Conservation (phyloP, 257 asterid species). For the Orobanche coerulescens region DNA sequence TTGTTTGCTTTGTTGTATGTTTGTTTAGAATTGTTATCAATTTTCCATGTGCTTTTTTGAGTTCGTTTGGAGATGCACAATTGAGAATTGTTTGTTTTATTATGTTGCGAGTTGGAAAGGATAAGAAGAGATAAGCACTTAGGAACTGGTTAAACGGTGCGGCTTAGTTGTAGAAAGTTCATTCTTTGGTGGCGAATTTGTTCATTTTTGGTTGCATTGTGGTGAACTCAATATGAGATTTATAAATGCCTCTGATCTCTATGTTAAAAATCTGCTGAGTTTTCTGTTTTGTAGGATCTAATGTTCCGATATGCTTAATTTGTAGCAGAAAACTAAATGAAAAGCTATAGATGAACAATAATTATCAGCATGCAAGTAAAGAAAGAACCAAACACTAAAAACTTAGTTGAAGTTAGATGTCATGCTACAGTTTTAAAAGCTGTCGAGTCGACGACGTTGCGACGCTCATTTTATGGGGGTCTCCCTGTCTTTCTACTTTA, state of each 20-base stretch:
- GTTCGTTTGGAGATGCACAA: slow-evolving; percentile 9
- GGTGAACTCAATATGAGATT: slow-evolving; percentile 6
- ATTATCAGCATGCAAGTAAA: not conserved
- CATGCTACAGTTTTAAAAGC: slow-evolving; percentile 4
- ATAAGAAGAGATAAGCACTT: not conserved
- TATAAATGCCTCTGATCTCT: slow-evolving; percentile 1
- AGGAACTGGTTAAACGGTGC: not conserved
- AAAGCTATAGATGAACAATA: slow-evolving; percentile 7
- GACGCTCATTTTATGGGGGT: not conserved
- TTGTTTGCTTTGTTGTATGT: slow-evolving; percentile 2
- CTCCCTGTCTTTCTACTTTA: not conserved
- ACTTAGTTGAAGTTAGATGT: slow-evolving; percentile 7
- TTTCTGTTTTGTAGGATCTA: slow-evolving; percentile 6
- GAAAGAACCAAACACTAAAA: not conserved
- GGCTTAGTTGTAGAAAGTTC: slow-evolving; percentile 9
- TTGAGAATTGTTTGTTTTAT: slow-evolving; percentile 21
- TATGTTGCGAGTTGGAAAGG: not conserved
- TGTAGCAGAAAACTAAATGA: not conserved
- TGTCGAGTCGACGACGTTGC: not conserved
- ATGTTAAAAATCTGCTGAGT: not conserved
- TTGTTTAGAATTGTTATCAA: slow-evolving; percentile 13
- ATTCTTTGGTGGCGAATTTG: slow-evolving; percentile 13
- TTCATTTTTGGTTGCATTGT: not conserved
- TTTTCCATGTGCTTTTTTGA: slow-evolving; percentile 13
- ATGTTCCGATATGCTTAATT: slow-evolving; percentile 12